Base-by-base conservation (phyloP, 768 basidiomycete species). In the Panus rudis region DNA sequence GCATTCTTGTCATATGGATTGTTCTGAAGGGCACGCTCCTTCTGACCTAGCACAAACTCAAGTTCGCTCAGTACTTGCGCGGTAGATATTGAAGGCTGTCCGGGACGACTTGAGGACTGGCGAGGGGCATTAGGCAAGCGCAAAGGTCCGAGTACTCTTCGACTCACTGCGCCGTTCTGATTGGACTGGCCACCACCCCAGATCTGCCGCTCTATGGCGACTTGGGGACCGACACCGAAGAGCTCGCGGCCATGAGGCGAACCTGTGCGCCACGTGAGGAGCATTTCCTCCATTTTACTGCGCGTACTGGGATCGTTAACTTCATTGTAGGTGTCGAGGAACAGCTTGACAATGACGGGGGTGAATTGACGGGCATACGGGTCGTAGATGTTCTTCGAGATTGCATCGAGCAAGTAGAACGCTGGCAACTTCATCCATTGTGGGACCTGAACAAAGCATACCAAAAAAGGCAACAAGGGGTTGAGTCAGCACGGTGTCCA, bases 251-350 rank as follows among this genome's bases (percentile, higher is more conserved):
- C 78, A 25, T 71, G 74, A 2, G 88, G 84, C 12, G 85, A 82
- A 13, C 90, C 92, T 19, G 80, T 84, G 30, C 92, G 75, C 96
- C 96, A 99, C 5, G 96, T 94, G 22, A 88, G 64, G 12, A 98
- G 76, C 82, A 99, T 92, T 63, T 99, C 96, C 59, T 94, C 91
- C 89, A 99, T 93, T 64, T 98, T 98, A 60, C 79, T 78, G 48
- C 86, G 81, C 20, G 90, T 94, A 31, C 64, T 65, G 39, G 79
- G 79, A 58, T 96, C 92, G n/a, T n/a, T n/a, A 51, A 96, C 93
- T 53, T 79, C 74, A 35, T 77, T 72, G 64, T 98, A 97, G 22
- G 92, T 83, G 50, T 88, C 80, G 52, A 96, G 70, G 67, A 92
- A 98, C 14, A 93, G 66, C 17, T 80, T 75, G 44, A 85, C 83